phyloP scores from a whole-genome alignment of 352 stramenopile species.

The Phytophthora tubulina region DNA sequence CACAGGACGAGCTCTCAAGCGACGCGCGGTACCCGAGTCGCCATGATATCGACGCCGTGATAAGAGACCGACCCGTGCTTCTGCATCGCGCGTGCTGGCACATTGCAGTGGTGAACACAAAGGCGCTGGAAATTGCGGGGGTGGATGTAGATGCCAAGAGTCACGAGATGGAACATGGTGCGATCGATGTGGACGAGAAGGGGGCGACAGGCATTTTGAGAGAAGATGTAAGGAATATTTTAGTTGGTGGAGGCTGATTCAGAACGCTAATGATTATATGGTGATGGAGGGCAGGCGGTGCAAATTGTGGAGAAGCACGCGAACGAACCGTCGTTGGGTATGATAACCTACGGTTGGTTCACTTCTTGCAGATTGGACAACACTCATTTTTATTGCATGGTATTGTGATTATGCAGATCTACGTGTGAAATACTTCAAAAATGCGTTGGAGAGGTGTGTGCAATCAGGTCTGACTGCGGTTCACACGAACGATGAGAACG shows the following conservation, averaged over 20 bases:
- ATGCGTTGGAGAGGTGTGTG: constrained; percentile 72
- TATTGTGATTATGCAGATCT: constrained; percentile 46
- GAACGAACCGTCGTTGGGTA: constrained; percentile 75
- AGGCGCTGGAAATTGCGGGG: constrained; percentile 77
- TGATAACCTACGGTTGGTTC: not conserved
- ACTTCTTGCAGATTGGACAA: not conserved
- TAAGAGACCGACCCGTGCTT: constrained; percentile 73
- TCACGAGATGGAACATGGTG: constrained; percentile 51
- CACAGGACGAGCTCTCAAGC: constrained; percentile 81
- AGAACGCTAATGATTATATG: not conserved
- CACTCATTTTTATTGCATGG: not conserved
- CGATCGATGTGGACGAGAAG: constrained; percentile 71
- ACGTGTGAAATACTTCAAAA: constrained; percentile 65
- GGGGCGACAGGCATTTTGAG: constrained; percentile 76
- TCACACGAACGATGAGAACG: constrained; percentile 89
- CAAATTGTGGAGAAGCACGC: constrained; percentile 78
- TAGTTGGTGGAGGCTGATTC: not conserved
- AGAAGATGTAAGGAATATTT: constrained; percentile 55
- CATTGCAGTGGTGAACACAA: constrained; percentile 88
- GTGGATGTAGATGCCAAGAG: constrained; percentile 51
- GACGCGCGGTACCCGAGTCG: constrained; percentile 73
- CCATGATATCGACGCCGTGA: constrained; percentile 80
- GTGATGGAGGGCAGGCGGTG: constrained; percentile 54
- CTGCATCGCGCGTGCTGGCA: constrained; percentile 93
- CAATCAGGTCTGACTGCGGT: constrained; percentile 85